Conservation (phyloP, 495 filamentous ascomycete genomes). For the Halenospora varia region DNA sequence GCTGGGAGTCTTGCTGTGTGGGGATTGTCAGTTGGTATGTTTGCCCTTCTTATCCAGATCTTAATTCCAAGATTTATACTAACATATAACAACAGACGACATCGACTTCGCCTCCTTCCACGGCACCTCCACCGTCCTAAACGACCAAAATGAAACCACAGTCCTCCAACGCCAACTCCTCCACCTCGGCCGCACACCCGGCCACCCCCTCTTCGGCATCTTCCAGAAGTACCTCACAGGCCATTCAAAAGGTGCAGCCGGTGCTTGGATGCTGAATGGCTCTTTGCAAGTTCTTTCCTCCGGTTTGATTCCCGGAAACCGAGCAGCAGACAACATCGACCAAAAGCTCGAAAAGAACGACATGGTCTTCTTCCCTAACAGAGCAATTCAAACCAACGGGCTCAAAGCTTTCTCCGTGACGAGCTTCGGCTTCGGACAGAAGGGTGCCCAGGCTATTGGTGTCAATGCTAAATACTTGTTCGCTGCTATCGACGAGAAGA, state of each 20-base stretch:
- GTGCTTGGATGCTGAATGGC: conserved; percentile 99
- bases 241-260: conserved; percentile 96
- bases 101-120: conserved; percentile 92
- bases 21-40: too few relatives aligned
- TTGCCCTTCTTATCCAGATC: too few relatives aligned
- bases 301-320: conserved; percentile 91
- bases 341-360: conserved; percentile 90
- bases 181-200: conserved; percentile 89
- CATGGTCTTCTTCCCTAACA: conserved; percentile 90
- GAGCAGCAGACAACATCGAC: conserved; percentile 96
- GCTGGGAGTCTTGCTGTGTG: conserved; percentile 98
- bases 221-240: conserved; percentile 99
- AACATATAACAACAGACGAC: too few relatives aligned
- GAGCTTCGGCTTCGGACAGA: conserved; percentile 98
- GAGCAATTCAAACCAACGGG: conserved; percentile 89
- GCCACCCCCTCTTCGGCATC: conserved; percentile 87
- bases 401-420: conserved; percentile 96
- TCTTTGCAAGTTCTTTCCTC: conserved; percentile 86
- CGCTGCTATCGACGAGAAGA: conserved; percentile 76
- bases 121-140: conserved; percentile 95
- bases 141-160: conserved; percentile 98
- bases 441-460: conserved; percentile 93
- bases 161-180: conserved; percentile 91
- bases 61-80: too few relatives aligned
- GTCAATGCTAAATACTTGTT: conserved; percentile 93